Percentiles rank a stretch among this genome's conserved stretches.
These are phyloP conservation scores for Candida insectalens DNA, from an alignment of 805 yeast species.

Conservation along the genomic window DNA sequence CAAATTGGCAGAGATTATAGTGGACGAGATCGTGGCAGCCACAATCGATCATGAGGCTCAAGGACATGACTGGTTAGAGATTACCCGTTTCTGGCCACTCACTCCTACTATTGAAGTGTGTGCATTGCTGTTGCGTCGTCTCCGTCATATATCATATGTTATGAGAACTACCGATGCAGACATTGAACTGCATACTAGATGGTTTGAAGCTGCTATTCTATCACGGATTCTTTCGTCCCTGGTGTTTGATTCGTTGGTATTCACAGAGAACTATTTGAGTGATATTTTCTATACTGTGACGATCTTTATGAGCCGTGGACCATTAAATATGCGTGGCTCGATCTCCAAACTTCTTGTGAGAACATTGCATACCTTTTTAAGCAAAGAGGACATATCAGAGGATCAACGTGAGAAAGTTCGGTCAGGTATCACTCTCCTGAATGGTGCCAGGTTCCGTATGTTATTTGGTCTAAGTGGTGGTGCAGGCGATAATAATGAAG, in stretches of 20 bases:
- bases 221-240: conserved; percentile 53
- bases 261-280: conserved; percentile 56
- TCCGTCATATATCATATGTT: conserved; percentile 44
- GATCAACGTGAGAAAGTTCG: conserved; percentile 32
- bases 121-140: conserved; percentile 48
- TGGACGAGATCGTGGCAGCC: conserved; percentile 67
- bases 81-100: conserved; percentile 50
- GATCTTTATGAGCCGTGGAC: conserved; percentile 43
- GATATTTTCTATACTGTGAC: conserved; percentile 64
- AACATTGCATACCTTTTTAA: conserved; percentile 57
- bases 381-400: conserved; percentile 41
- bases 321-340: conserved; percentile 47
- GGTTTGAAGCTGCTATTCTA: conserved; percentile 66
- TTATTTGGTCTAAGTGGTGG: conserved; percentile 62
- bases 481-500: conserved; percentile 21
- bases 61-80: conserved; percentile 56
- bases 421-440: conserved; percentile 34
- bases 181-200: conserved; percentile 41
- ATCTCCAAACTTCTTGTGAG: conserved; percentile 56
- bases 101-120: conserved; percentile 68
- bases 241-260: conserved; percentile 58
- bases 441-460: conserved; percentile 58
- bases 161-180: conserved; percentile 36
- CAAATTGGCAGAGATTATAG: conserved; percentile 42
- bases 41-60: conserved; percentile 74